A percentile compares a stretch with the other conserved stretches of the same genome.
Conservation (phyloP, 2,329 filamentous ascomycete genomes). For the Arthroderma sp. region DNA sequence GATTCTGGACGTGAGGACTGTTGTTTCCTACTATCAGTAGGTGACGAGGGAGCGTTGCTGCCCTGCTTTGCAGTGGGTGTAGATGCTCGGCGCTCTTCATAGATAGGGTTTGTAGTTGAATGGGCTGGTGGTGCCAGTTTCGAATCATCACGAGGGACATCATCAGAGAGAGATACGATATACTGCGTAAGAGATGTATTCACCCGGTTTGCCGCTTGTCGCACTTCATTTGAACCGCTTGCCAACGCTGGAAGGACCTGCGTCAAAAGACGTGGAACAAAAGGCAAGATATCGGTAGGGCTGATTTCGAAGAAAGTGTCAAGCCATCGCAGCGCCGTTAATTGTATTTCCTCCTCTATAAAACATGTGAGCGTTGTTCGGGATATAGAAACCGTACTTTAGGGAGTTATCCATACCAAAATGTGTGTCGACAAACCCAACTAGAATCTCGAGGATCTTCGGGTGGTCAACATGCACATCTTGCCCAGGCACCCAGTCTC, state of each 20-base stretch:
- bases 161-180: slow-evolving; percentile 78
- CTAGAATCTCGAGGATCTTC: slow-evolving; percentile 81
- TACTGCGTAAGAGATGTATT: slow-evolving; percentile 89
- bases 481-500: slow-evolving; percentile 94
- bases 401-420: slow-evolving; percentile 40
- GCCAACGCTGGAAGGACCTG: slow-evolving; percentile 91
- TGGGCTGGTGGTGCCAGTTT: slow-evolving; percentile 24
- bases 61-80: slow-evolving; percentile 19
- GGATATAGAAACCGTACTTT: not conserved
- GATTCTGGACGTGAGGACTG: slow-evolving; percentile 18
- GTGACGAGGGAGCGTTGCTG: slow-evolving; percentile 15
- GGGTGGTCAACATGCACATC: slow-evolving; percentile 91
- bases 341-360: slow-evolving; percentile 74
- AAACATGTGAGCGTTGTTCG: slow-evolving; percentile 9
- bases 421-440: slow-evolving; percentile 73
- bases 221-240: slow-evolving; percentile 77
- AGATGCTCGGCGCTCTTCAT: slow-evolving; percentile 29
- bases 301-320: slow-evolving; percentile 95
- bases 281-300: slow-evolving; percentile 87
- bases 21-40: slow-evolving; percentile 18
- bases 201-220: slow-evolving; percentile 74
- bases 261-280: slow-evolving; percentile 81
- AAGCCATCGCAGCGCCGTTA: slow-evolving; percentile 88
- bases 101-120: slow-evolving; percentile 19
- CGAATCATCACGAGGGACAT: slow-evolving; percentile 34